phyloP scores from a whole-genome alignment of 306 rosid species.

The Casuarina cunninghamiana region DNA sequence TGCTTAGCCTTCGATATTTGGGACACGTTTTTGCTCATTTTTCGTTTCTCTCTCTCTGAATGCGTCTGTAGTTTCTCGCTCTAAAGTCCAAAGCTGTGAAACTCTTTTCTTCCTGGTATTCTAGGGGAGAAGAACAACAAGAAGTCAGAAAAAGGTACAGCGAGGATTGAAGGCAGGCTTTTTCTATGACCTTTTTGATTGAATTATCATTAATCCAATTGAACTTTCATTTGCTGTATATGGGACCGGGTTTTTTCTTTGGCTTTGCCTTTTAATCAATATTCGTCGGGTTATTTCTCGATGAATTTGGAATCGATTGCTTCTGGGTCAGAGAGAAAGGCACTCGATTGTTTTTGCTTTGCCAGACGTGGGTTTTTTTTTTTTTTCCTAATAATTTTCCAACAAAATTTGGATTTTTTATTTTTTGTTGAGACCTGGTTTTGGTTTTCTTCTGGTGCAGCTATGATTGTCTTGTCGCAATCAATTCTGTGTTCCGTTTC shows the following conservation, averaged over 20 bases:
- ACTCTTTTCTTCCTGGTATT: constrained; percentile 33
- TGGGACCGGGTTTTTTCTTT: not conserved
- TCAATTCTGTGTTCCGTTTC: constrained; percentile 20
- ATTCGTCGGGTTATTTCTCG: not conserved
- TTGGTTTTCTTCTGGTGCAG: constrained; percentile 7
- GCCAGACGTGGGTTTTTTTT: not conserved
- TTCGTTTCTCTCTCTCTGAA: constrained; percentile 29
- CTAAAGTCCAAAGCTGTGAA: constrained; percentile 11
- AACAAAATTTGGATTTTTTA: too few relatives aligned
- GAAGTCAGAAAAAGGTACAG: constrained; percentile 39
- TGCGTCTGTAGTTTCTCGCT: constrained; percentile 6
- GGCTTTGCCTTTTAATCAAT: not conserved
- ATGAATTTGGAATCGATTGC: not conserved
- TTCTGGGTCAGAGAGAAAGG: not conserved
- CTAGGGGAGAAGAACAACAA: constrained; percentile 12
- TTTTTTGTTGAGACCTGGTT: not conserved
- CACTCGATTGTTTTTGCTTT: not conserved
- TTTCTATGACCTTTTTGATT: constrained; percentile 7
- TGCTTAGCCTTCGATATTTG: constrained; percentile 44
- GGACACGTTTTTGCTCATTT: constrained; percentile 33
- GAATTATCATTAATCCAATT: not conserved
- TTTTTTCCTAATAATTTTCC: not conserved
- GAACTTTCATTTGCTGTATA: not conserved
- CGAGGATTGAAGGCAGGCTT: constrained; percentile 14
- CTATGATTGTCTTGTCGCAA: not conserved